Evolutionary conservation across 441 rosid genomes (phyloP).

Genomic region (Euphorbia celastroides): DNA sequence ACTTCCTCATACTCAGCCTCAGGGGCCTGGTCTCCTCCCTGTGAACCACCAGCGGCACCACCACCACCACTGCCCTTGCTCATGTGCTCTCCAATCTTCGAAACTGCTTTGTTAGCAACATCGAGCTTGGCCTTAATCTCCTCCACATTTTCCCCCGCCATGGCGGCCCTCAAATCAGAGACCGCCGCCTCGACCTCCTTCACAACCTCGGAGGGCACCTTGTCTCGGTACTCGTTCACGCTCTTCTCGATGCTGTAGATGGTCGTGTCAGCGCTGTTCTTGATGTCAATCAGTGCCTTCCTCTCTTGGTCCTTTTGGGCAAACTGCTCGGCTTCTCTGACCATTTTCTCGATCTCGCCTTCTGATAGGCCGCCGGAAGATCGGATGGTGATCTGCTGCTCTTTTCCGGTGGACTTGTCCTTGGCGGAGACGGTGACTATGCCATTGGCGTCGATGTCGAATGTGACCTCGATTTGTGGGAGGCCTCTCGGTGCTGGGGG

Average conservation of each 20-base stretch:
- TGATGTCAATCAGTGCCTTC: constrained; percentile 65
- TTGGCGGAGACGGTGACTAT: constrained; percentile 94
- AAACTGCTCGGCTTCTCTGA: constrained; percentile 77
- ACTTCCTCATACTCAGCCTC: constrained; percentile 98
- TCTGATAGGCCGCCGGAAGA: constrained; percentile 94
- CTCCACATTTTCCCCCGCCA: constrained; percentile 53
- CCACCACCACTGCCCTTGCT: constrained; percentile 52
- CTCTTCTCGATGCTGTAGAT: constrained; percentile 90
- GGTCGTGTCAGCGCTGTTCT: constrained; percentile 76
- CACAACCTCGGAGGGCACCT: constrained; percentile 66
- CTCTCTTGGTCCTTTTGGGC: constrained; percentile 83
- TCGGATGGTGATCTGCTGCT: constrained; percentile 91
- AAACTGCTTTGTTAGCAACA: constrained; percentile 76
- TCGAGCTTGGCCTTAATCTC: constrained; percentile 79
- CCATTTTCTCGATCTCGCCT: constrained; percentile 91
- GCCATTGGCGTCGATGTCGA: constrained; percentile 94
- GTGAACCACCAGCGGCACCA: constrained; percentile 48
- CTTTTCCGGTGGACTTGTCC: constrained; percentile 88
- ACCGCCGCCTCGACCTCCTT: constrained; percentile 76
- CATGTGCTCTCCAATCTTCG: constrained; percentile 94
- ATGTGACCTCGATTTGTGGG: constrained; percentile 94
- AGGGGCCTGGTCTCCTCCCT: constrained; percentile 64
- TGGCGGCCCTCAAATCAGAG: constrained; percentile 53
- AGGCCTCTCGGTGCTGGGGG: constrained; percentile 91
- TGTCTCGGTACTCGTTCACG: constrained; percentile 70